Evolutionary conservation across 306 rosid species (phyloP), one percentile per base, ranked within the genome.

Genomic region (Urtica urens): DNA sequence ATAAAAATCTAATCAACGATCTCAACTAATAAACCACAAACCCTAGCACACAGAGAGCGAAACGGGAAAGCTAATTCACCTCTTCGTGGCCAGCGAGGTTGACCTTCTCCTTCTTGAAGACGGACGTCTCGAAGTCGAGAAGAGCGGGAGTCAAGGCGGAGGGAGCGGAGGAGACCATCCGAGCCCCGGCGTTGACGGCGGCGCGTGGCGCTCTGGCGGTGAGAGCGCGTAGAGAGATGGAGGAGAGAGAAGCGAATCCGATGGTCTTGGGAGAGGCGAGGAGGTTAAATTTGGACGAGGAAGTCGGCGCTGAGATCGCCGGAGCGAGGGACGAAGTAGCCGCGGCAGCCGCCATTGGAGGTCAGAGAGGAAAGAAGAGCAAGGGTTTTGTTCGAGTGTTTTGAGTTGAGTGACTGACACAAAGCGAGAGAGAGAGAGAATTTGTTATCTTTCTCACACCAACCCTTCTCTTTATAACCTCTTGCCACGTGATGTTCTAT

Each of bases 51-150:
- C 13, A 48, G 19, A 8, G 8, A 18, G 19, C 19, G 0, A 27
- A 19, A 28, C 16, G n/a, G 17, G 19, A 60, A 41, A 31, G 23
- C 8, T 11, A 26, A n/a, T n/a, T n/a, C 23, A 84, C 99, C 93
- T 90, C 99, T 2, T 81, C 84, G 49, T 90, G 81, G 14, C 99
- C 95, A 0, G 95, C 93, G 38, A 90, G 94, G 65, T 67, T 85
- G 53, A 71, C 34, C 64, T 72, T 81, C 78, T 90, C 95, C 82
- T 90, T 90, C 68, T 69, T 77, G 79, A 90, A 90, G 13, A 81
- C 59, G 10, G 86, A 63, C 1, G 99, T 85, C 6, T 90, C 71
- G 49, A 90, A 90, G 68, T 90, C 92, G 4, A 84, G 85, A 5
- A 63, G 52, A 3, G 55, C 39, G 0, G 74, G 78, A 10, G 57